phyloP scores from a whole-genome alignment of 345 rosid genomes.

The Aquilaria yunnanensis region DNA sequence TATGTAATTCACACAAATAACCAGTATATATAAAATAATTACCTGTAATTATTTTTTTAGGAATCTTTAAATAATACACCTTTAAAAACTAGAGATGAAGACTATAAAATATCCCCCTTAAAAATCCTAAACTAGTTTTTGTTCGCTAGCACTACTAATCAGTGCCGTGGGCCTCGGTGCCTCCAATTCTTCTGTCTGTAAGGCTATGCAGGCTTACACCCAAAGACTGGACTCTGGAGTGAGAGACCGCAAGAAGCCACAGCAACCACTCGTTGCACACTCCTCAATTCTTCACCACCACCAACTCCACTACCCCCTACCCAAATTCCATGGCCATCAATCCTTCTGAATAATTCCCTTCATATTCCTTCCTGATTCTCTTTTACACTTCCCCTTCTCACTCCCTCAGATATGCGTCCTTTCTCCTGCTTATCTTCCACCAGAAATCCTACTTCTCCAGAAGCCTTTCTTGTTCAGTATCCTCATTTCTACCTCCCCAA shows the following conservation, averaged over 20 bases:
- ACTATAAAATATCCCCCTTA: too few relatives aligned
- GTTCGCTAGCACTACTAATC: too few relatives aligned
- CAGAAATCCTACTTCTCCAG: conserved; percentile 29
- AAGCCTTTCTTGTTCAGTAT: conserved; percentile 20
- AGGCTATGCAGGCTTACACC: too few relatives aligned
- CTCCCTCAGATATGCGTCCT: conserved; percentile 46
- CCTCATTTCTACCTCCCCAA: conserved; percentile 38
- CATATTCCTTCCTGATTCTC: conserved; percentile 3
- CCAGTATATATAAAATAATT: too few relatives aligned
- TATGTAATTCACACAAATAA: too few relatives aligned
- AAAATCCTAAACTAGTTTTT: too few relatives aligned
- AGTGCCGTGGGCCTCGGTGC: too few relatives aligned
- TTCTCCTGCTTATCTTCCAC: conserved; percentile 49
- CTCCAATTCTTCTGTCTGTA: too few relatives aligned
- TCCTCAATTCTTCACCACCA: conserved; percentile 21
- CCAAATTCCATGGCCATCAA: conserved; percentile 28
- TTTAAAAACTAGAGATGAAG: too few relatives aligned
- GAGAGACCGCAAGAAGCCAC: conserved; percentile 18
- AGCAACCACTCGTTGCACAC: conserved; percentile 9
- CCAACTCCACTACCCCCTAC: conserved; percentile 13
- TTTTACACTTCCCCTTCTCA: background rate
- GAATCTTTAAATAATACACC: too few relatives aligned
- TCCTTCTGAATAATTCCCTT: conserved; percentile 15
- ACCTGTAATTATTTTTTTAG: too few relatives aligned
- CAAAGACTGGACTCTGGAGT: too few relatives aligned